phyloP scores from a whole-genome alignment of 2,329 filamentous ascomycete genomes.

The Anisogramma anomala region DNA sequence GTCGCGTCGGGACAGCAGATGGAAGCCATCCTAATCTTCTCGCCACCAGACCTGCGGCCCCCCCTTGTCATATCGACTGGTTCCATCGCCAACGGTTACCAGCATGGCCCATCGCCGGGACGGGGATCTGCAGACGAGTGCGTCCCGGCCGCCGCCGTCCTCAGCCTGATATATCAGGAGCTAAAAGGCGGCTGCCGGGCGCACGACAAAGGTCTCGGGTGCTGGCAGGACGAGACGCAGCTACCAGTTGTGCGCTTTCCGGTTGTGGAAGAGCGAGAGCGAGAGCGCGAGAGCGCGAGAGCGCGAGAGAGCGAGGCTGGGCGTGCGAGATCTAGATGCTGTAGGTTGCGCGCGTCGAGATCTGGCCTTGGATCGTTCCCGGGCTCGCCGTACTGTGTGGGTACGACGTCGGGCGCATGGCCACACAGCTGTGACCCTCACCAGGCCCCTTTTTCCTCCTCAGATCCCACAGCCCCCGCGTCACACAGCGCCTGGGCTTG shows the following conservation, averaged over 20 bases:
- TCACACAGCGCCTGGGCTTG: no score
- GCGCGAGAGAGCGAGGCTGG: no score
- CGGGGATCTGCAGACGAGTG: neutral
- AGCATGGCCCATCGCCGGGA: neutral
- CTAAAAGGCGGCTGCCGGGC: slow-evolving; percentile 2
- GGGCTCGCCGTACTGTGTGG: neutral
- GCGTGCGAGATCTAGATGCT: slow-evolving; percentile 6
- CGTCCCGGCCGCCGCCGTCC: neutral
- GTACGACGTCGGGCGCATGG: slow-evolving; percentile 5
- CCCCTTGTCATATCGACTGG: no score
- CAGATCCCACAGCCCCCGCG: no score
- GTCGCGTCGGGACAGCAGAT: neutral
- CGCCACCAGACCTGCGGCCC: neutral
- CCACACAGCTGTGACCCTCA: slow-evolving; percentile 4
- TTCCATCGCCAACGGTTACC: neutral
- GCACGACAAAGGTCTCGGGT: slow-evolving; percentile 12
- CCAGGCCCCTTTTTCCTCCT: no score
- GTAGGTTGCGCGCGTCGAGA: neutral
- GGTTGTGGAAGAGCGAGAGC: neutral
- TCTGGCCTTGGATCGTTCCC: neutral
- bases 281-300: no score
- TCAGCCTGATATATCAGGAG: neutral
- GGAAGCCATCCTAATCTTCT: slow-evolving; percentile 3
- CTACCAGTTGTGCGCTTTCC: neutral
- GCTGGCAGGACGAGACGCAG: neutral